These are phyloP conservation scores for Hippophae rhamnoides DNA, from an alignment of 306 rosid genomes.

Conservation along the genomic window DNA sequence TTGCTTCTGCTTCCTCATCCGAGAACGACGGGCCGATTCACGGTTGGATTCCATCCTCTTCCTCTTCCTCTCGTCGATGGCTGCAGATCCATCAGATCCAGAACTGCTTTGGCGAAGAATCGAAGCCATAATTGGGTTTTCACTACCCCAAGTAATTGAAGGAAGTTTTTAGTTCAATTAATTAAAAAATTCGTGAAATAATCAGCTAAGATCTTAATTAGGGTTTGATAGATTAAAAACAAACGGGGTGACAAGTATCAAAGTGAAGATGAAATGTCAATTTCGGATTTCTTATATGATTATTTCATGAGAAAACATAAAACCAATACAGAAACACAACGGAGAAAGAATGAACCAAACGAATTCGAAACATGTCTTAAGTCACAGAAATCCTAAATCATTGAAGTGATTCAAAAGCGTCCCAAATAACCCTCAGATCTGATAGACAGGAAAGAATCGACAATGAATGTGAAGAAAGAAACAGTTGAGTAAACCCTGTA, in stretches of 20 bases:
- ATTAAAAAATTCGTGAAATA: not conserved
- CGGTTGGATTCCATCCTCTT: constrained; percentile 91
- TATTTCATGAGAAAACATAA: constrained; percentile 62
- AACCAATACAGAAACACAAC: constrained; percentile 61
- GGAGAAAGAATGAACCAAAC: constrained; percentile 47
- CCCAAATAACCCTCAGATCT: not conserved
- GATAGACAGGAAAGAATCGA: not conserved
- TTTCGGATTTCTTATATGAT: not conserved
- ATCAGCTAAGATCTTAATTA: not conserved
- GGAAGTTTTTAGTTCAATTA: not conserved
- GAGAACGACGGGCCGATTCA: constrained; percentile 83
- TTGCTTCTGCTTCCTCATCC: constrained; percentile 92
- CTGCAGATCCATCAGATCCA: constrained; percentile 49
- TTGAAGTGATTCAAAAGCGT: constrained; percentile 14
- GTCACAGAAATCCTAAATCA: constrained; percentile 41
- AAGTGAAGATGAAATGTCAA: constrained; percentile 3
- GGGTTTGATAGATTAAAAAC: not conserved
- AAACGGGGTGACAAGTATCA: constrained; percentile 7
- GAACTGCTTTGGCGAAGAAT: constrained; percentile 45
- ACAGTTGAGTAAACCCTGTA: constrained; percentile 1
- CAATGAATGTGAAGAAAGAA: not conserved
- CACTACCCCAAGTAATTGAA: not conserved
- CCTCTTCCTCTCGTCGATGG: constrained; percentile 72
- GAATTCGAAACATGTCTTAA: constrained; percentile 33
- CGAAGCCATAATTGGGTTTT: constrained; percentile 37